Percentiles rank a stretch among this genome's conserved stretches.
phyloP scores from a whole-genome alignment of 169 alveolate genomes.

The Cryptosporidium xiaoi region DNA sequence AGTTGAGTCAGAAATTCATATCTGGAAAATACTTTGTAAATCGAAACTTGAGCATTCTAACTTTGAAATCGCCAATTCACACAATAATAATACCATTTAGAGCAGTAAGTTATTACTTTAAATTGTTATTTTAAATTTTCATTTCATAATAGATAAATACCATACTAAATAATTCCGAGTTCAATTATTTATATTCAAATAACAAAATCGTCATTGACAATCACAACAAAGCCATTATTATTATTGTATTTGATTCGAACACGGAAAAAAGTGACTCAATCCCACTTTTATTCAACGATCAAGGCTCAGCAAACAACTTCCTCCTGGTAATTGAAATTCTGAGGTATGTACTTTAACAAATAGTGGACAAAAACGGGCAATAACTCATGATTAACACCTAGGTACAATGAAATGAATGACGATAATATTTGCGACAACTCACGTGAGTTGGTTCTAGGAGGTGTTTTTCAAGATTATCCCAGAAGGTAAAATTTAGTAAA shows the following conservation, averaged over 20 bases:
- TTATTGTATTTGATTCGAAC: constrained; percentile 57
- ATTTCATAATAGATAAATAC: constrained; percentile 35
- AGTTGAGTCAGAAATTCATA: constrained; percentile 45
- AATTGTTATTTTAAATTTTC: not conserved
- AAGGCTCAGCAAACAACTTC: constrained; percentile 55
- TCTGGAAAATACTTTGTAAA: constrained; percentile 66
- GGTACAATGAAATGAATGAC: constrained; percentile 58
- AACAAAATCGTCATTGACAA: not conserved
- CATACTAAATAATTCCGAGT: constrained; percentile 50
- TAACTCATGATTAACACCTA: not conserved
- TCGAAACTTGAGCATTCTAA: constrained; percentile 33
- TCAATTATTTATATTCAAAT: constrained; percentile 45
- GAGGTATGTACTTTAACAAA: constrained; percentile 12
- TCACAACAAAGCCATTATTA: constrained; percentile 35
- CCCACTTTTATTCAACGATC: constrained; percentile 42
- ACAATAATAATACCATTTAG: constrained; percentile 67
- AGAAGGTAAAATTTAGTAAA: not conserved
- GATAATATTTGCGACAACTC: constrained; percentile 27
- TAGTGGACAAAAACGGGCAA: no score
- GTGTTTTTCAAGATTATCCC: not conserved
- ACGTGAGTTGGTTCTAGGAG: not conserved
- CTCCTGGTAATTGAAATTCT: constrained; percentile 36
- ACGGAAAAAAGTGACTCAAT: constrained; percentile 55
- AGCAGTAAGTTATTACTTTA: constrained; percentile 57
- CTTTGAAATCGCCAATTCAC: constrained; percentile 52